Conservation (phyloP, 176 grass and related monocot genomes). For the Panicum miliaceum region DNA sequence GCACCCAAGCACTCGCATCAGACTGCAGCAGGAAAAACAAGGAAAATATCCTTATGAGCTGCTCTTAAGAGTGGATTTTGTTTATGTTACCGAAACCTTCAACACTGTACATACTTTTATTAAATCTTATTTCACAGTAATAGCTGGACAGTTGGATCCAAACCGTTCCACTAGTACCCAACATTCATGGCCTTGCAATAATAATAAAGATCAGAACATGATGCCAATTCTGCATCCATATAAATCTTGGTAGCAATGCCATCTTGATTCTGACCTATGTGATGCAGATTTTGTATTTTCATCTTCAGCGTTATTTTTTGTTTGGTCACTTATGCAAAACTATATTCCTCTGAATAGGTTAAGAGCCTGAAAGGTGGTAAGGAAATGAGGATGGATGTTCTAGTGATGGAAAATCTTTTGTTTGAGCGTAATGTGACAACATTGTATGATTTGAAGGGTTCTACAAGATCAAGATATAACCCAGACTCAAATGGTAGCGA, state of each 20-base stretch:
- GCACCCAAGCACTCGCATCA: neutral
- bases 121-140: neutral
- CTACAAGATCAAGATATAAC: slow-evolving; percentile 93
- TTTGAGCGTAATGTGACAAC: slow-evolving; percentile 81
- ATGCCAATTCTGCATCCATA: slow-evolving; percentile 21
- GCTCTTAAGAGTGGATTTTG: neutral
- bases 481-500: slow-evolving; percentile 86
- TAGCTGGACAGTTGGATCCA: neutral
- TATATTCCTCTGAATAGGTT: slow-evolving; percentile 53
- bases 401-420: slow-evolving; percentile 99
- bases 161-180: slow-evolving; percentile 9
- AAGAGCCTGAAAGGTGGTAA: slow-evolving; percentile 85
- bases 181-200: neutral
- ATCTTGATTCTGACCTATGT: slow-evolving; percentile 7
- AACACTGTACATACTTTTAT: neutral
- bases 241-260: slow-evolving; percentile 7
- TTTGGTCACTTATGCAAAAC: slow-evolving; percentile 7
- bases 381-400: slow-evolving; percentile 89
- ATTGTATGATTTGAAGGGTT: slow-evolving; percentile 97
- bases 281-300: neutral
- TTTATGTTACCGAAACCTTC: neutral
- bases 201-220: slow-evolving; percentile 9
- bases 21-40: slow-evolving; percentile 11
- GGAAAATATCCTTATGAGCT: slow-evolving; percentile 12
- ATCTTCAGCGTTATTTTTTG: slow-evolving; percentile 18